Base-by-base conservation (phyloP, 1,139 yeast genomes). In the Casaregolazyma suthepensis region DNA sequence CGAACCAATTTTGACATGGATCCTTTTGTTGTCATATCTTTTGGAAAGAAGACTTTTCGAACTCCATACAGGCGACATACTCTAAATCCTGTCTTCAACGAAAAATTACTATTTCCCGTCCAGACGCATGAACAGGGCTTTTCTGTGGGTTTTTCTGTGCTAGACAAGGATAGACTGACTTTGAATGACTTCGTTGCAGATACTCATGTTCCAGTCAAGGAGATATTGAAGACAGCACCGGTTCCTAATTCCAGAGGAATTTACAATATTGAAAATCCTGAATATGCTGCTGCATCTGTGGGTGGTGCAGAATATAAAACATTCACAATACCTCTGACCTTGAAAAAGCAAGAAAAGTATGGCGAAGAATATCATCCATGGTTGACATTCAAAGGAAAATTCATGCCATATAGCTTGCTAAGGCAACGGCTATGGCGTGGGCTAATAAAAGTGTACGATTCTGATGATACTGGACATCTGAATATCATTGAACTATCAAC, bases 1-100 rank as follows among this genome's bases (percentile, higher is more conserved):
- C 75, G 91, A 19, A 81, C 90, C 19, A 84, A 93, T 0, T 93
- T 85, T 64, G 96, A 90, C 67, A 88, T 93, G 95, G 99, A 93
- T 65, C 98, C 99, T 0, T 93, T 91, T 71, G 95, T 91, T 5
- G 93, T 91, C 17, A 84, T 88, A 0, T 84, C 96, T 0, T 89
- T 91, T 68, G 97, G 97, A 12, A 85, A 87, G 64, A 85, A 86
- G 59, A 89, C 94, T 0, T 91, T 82, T 67, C 79, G 96, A 60
- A 90, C 97, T 0, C 85, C 93, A 22, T 86, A 90, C 83, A 80
- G 84, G 61, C 80, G 89, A 29, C 98, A 91, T 65, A 85, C 88
- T 0, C 70, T 89, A 52, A 85, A 85, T 55, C 99, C 99, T 0
- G 77, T 83, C 0, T 93, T 83, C 67, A 84, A 88, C 65, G 96